Percentiles rank a stretch among this genome's conserved stretches.
Conservation (phyloP, 768 basidiomycete species). For the Phlebiopsis flavidoalba region DNA sequence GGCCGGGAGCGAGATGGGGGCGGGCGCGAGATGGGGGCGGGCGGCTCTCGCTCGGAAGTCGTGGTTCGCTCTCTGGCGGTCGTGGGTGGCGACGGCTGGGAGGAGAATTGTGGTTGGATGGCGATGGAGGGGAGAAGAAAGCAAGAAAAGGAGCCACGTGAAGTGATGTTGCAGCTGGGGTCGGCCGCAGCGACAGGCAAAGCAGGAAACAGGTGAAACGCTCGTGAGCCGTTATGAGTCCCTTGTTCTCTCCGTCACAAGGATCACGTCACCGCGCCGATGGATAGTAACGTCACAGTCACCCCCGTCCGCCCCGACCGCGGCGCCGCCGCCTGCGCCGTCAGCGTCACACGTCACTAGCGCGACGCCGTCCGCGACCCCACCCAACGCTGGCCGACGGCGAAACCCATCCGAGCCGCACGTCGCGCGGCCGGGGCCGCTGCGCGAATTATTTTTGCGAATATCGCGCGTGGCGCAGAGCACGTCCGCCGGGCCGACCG, state of each 20-base stretch:
- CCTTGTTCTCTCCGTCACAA: conserved; percentile 7
- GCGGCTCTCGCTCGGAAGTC: background rate
- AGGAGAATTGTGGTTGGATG: background rate
- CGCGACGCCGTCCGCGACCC: background rate
- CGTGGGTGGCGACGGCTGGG: no score
- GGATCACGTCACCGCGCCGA: conserved; percentile 5
- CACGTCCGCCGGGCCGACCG: background rate
- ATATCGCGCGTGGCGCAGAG: no score
- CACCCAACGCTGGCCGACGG: background rate
- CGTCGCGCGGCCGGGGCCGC: background rate
- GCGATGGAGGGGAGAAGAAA: background rate
- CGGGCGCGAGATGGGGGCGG: background rate
- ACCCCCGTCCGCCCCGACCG: background rate
- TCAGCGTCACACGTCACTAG: background rate
- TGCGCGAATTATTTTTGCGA: background rate
- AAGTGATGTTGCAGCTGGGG: background rate
- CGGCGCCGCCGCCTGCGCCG: background rate
- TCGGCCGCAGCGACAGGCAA: background rate
- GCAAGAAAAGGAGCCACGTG: background rate
- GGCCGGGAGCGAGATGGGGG: background rate
- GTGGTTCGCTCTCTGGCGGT: no score
- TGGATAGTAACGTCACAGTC: conserved; percentile 9
- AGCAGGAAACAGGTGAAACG: background rate
- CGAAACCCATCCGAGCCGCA: background rate
- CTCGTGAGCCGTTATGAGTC: background rate